These are phyloP conservation scores for Acrasis kona DNA, from an alignment of 78 protist genomes.

Conservation along the genomic window DNA sequence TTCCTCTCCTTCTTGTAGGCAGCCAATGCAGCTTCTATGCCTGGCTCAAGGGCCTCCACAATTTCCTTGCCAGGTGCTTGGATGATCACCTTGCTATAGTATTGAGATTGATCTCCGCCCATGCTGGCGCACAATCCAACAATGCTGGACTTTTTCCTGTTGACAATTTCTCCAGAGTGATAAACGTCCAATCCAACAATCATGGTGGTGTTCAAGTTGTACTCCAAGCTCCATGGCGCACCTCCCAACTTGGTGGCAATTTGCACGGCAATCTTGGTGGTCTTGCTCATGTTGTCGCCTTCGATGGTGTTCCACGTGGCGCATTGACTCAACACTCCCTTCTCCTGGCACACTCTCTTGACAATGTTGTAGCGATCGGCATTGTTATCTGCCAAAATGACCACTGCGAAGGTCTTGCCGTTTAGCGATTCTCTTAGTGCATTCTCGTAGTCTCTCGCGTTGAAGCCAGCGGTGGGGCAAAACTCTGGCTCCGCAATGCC, in stretches of 20 bases:
- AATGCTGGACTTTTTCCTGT: neutral
- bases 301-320: neutral
- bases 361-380: neutral
- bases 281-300: neutral
- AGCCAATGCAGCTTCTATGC: neutral
- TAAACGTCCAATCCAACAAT: neutral
- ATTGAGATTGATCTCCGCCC: neutral
- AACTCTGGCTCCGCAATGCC: too few relatives aligned
- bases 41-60: neutral
- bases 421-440: too few relatives aligned
- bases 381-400: neutral
- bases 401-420: neutral
- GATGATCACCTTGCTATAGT: neutral
- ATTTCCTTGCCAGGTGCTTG: neutral
- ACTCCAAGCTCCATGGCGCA: neutral
- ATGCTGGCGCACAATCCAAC: neutral
- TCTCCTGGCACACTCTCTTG: neutral
- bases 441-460: too few relatives aligned
- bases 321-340: neutral
- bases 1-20: neutral
- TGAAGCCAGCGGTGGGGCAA: too few relatives aligned
- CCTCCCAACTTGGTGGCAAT: neutral
- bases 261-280: neutral
- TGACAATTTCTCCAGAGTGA: neutral
- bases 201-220: neutral